Evolutionary conservation across 164 flowering plant genomes (phyloP).

Genomic region (Santalum album): DNA sequence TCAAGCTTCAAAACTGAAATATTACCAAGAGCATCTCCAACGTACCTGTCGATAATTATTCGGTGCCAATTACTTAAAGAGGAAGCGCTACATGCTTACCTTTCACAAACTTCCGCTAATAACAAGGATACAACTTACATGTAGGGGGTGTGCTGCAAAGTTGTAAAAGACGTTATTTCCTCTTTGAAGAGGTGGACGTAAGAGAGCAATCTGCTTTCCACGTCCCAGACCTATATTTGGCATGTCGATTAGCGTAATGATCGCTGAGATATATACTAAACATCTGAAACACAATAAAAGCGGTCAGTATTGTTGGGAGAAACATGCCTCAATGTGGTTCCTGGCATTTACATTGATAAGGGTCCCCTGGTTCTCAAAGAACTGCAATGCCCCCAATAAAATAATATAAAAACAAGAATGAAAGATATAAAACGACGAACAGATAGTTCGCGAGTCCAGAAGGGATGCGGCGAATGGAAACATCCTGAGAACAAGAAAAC

Average conservation of each 20-base stretch:
- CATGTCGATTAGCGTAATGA: neutral
- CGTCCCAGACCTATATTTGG: slow-evolving; percentile 67
- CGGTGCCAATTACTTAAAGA: neutral
- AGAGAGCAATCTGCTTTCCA: slow-evolving; percentile 48
- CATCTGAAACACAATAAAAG: neutral
- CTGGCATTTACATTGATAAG: slow-evolving; percentile 57
- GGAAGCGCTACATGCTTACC: neutral
- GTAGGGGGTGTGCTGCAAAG: slow-evolving; percentile 40
- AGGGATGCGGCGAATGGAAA: neutral
- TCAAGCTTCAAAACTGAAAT: slow-evolving; percentile 58
- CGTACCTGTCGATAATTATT: slow-evolving; percentile 34
- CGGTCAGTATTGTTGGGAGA: neutral
- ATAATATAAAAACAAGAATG: neutral
- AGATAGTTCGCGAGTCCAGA: neutral
- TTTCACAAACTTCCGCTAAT: neutral
- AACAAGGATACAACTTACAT: slow-evolving; percentile 40
- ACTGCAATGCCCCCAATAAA: slow-evolving; percentile 46
- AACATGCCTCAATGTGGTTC: slow-evolving; percentile 66
- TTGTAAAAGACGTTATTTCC: slow-evolving; percentile 59
- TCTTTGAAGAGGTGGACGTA: slow-evolving; percentile 37
- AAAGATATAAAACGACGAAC: slow-evolving; percentile 2
- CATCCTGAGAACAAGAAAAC: neutral
- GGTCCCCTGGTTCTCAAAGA: slow-evolving; percentile 63
- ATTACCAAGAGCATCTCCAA: slow-evolving; percentile 73
- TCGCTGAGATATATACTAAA: neutral